Percentiles rank a stretch among this genome's conserved stretches.
phyloP scores from a whole-genome alignment of 2,329 filamentous ascomycete genomes.

The Cercospora zeina region DNA sequence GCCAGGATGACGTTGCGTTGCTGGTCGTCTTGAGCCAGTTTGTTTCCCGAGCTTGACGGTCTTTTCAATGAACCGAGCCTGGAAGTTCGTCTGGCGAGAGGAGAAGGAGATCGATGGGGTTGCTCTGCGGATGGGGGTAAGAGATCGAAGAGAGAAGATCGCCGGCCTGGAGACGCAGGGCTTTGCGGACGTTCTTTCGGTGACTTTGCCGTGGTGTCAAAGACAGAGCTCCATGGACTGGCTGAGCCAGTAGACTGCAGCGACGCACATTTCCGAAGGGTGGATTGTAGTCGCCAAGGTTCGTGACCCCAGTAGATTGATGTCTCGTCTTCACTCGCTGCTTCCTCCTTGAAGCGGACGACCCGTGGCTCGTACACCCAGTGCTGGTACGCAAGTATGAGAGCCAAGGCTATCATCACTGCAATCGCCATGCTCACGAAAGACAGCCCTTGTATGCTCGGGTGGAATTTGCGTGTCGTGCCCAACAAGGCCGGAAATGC shows the following conservation, averaged over 20 bases:
- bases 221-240: not conserved
- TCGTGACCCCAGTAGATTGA: constrained; percentile 9
- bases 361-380: constrained; percentile 29
- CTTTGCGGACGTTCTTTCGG: not conserved
- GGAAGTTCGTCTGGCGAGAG: not conserved
- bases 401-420: constrained; percentile 33
- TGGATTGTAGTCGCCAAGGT: not conserved
- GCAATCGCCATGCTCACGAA: constrained; percentile 42
- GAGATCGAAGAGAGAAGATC: not conserved
- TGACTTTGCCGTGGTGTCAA: not conserved
- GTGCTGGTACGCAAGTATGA: constrained; percentile 39
- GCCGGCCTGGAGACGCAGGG: constrained; percentile 3
- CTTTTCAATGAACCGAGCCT: constrained; percentile 12
- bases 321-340: constrained; percentile 17
- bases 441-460: constrained; percentile 38
- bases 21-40: constrained; percentile 8
- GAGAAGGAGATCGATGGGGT: not conserved
- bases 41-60: constrained; percentile 11
- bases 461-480: constrained; percentile 37
- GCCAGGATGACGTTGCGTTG: constrained; percentile 27
- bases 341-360: constrained; percentile 20
- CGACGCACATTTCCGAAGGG: not conserved
- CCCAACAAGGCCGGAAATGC: constrained; percentile 27
- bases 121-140: not conserved
- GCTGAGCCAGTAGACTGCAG: not conserved